phyloP scores from a whole-genome alignment of 2,329 filamentous ascomycete genomes.

The Dactylellina haptotyla region DNA sequence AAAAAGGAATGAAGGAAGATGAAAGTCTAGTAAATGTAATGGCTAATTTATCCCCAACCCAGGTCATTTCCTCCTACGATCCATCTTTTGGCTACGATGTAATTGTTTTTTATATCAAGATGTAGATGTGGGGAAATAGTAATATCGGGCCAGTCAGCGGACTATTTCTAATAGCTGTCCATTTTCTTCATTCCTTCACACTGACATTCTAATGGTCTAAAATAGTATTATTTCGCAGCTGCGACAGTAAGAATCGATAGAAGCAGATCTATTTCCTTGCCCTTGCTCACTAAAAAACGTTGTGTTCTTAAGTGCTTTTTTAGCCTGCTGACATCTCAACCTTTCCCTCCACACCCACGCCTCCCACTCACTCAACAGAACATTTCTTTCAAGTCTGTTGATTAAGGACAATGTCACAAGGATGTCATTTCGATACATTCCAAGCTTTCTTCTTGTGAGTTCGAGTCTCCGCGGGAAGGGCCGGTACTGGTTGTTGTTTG shows the following conservation, averaged over 20 bases:
- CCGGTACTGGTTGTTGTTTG: slow-evolving; percentile 57
- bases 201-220: not conserved
- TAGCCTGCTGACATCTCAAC: slow-evolving; percentile 74
- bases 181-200: not conserved
- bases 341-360: slow-evolving; percentile 88
- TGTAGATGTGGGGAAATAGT: too few relatives aligned
- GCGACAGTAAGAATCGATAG: slow-evolving; percentile 36
- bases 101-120: too few relatives aligned
- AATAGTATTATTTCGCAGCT: slow-evolving; percentile 25
- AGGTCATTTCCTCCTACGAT: too few relatives aligned
- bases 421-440: slow-evolving; percentile 85
- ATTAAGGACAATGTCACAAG: slow-evolving; percentile 89
- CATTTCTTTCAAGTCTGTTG: slow-evolving; percentile 86
- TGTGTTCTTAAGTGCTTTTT: slow-evolving; percentile 63
- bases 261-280: slow-evolving; percentile 18
- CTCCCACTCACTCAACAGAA: slow-evolving; percentile 89
- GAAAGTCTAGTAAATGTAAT: too few relatives aligned
- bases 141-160: too few relatives aligned
- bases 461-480: slow-evolving; percentile 74
- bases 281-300: slow-evolving; percentile 55
- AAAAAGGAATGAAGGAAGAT: too few relatives aligned
- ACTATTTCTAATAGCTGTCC: not conserved
- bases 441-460: slow-evolving; percentile 83
- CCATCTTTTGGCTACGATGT: too few relatives aligned
- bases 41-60: too few relatives aligned